Evolutionary conservation across 805 yeast genomes (phyloP).

Genomic region (Dipodascopsis uninucleata): DNA sequence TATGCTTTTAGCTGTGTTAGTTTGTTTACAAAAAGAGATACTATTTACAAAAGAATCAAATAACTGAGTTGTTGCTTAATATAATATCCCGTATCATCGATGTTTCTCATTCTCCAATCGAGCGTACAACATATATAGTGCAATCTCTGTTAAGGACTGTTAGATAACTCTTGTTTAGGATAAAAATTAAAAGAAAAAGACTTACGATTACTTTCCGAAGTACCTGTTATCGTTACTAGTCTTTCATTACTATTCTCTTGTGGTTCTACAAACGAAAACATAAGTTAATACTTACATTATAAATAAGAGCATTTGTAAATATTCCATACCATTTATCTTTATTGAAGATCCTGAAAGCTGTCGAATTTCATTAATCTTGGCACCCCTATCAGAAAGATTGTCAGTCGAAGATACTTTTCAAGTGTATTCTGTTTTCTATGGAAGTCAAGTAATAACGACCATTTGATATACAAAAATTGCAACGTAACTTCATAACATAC

Average conservation of each 20-base stretch:
- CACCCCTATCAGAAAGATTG: conserved; percentile 45
- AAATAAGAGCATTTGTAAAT: conserved; percentile 6
- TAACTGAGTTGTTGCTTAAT: too few relatives aligned
- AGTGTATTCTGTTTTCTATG: too few relatives aligned
- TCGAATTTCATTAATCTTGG: conserved; percentile 72
- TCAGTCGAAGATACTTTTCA: not conserved
- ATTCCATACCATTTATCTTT: conserved; percentile 51
- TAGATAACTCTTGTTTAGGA: not conserved
- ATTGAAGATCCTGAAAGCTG: conserved; percentile 73
- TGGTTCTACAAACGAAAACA: conserved; percentile 8
- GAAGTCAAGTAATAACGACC: too few relatives aligned
- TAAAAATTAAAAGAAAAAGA: not conserved
- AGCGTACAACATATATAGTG: conserved; percentile 32
- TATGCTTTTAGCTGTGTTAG: too few relatives aligned
- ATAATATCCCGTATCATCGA: conserved; percentile 10
- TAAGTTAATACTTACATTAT: not conserved
- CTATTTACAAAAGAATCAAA: too few relatives aligned
- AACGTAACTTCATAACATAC: not conserved
- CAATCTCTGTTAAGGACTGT: conserved; percentile 27
- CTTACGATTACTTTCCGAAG: conserved; percentile 24
- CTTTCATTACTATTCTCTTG: conserved; percentile 31
- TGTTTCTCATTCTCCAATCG: conserved; percentile 33
- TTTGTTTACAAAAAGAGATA: too few relatives aligned
- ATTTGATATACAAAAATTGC: too few relatives aligned
- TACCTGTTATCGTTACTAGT: conserved; percentile 28